Evolutionary conservation across 345 rosid species (phyloP), one percentile per base, ranked within the genome.

Genomic region (Rhizophora mangle): DNA sequence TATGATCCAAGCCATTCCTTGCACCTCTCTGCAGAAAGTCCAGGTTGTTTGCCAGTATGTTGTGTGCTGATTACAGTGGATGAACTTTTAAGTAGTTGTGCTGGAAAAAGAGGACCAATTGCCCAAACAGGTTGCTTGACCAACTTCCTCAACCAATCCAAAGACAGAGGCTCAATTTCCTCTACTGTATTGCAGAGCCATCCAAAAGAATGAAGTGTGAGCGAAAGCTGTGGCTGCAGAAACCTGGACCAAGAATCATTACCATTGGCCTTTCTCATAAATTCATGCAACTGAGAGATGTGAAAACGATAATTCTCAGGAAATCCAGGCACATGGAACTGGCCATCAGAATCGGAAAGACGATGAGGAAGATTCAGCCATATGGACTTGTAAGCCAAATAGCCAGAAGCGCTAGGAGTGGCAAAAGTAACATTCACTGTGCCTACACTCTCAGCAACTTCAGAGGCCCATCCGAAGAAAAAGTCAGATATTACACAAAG

Each of bases 301-400:
- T 85, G 83, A 32, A 87, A 81, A 9, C 68, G 79, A 10, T 64
- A 80, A 21, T 67, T 54, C 5, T 84, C 81, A 0, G 86, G 88
- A 67, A 87, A 87, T 0, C 87, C 87, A 0, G 84, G 85, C 15
- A 75, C n/a, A 11, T 5, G 24, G 27, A 87, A 85, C 71, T 83
- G 78, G 19, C 49, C 49, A 43, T 76, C 70, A 8, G 75, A 69
- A 47, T 68, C 75, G 0, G 60, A 65, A 10, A 30, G 31, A 4
- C 72, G 74, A 47, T 83, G 91, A 18, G 89, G 85, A 43, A 83
- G 85, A 74, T 76, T 76, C 39, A 78, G 57, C 91, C 86, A 84
- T 19, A 85, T 0, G 18, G 88, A 85, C 1, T 64, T 15, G 60
- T 70, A 81, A 16, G 84, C 85, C 62, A 78, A 9, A 19, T 68